Percentiles rank a stretch among this genome's conserved stretches.
These are phyloP conservation scores for Spathaspora sp. DNA, from an alignment of 805 yeast genomes.

Conservation along the genomic window DNA sequence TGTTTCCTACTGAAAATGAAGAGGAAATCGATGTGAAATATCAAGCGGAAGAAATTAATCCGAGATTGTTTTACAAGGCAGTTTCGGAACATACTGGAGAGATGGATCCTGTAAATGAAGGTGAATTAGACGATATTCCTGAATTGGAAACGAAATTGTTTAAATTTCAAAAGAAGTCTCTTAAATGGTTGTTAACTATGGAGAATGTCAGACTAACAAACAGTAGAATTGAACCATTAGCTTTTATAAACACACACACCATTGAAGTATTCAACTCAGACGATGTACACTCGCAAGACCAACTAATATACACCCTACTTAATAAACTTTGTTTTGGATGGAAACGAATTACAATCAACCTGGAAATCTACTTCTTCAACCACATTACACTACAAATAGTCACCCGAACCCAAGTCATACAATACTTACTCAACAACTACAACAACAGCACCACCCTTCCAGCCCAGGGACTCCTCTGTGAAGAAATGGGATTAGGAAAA, in stretches of 20 bases:
- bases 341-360: conserved; percentile 19
- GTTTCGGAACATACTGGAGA: conserved; percentile 43
- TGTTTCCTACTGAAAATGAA: conserved; percentile 1
- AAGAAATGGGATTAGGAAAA: conserved; percentile 97
- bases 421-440: conserved; percentile 25
- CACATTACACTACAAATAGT: conserved; percentile 46
- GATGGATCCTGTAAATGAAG: conserved; percentile 10
- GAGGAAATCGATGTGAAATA: background rate
- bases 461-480: conserved; percentile 72
- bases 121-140: conserved; percentile 28
- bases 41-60: conserved; percentile 17
- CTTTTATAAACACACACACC: conserved; percentile 13
- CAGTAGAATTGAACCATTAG: conserved; percentile 18
- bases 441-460: conserved; percentile 16
- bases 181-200: conserved; percentile 52
- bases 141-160: conserved; percentile 42
- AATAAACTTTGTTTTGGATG: conserved; percentile 54
- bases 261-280: background rate
- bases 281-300: background rate
- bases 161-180: conserved; percentile 51
- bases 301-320: conserved; percentile 25
- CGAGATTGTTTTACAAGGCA: conserved; percentile 46
- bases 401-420: conserved; percentile 24
- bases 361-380: conserved; percentile 43
- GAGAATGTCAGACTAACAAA: conserved; percentile 41